Evolutionary conservation across 352 stramenopile species (phyloP), one percentile per base, ranked within the genome.

Genomic region (Globisporangium emineosum): DNA sequence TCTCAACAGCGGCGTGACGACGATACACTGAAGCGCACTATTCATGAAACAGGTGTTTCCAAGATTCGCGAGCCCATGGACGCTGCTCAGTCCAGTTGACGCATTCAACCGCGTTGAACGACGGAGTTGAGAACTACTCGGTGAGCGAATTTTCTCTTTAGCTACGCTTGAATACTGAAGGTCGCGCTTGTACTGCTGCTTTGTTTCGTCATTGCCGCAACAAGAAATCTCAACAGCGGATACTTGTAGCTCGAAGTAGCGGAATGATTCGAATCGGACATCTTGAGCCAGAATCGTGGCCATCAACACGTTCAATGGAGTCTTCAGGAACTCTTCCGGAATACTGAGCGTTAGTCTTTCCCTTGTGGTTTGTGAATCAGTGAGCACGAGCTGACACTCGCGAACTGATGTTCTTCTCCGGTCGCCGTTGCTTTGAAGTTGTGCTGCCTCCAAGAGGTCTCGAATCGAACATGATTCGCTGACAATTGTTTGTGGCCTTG

Each of bases 11-110:
- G 86, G 80, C 0, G 96, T 99, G 60, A 97, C 84, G 2, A 74
- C 83, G n/a, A 99, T 67, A 67, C 96, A 99, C 64, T 93, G 83
- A 4, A 93, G 58, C n/a, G 83, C 78, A 15, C 77, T 77, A 67
- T 91, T 93, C 83, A 93, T 92, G 65, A 91, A 93, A 67, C 85
- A 93, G 15, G 85, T 91, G 47, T 93, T 93, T 30, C 83, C 85
- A 5, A 93, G 60, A 55, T 91, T 93, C 8, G 60, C 47, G 8
- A 93, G 64, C 25, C 83, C 85, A 97, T 83, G 70, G 9, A 98
- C 72, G 62, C 92, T 97, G 52, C 73, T 79, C 27, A 94, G 73
- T 0, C 91, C 93, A 2, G 87, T 73, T 15, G 79, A 52, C n/a
- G 57, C 67, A 32, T 64, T 54, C 5, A 51, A 13, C 57, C 56